Evolutionary conservation across 2,329 filamentous ascomycete species (phyloP), one percentile per base, ranked within the genome.

Genomic region (Colletotrichum incanum): DNA sequence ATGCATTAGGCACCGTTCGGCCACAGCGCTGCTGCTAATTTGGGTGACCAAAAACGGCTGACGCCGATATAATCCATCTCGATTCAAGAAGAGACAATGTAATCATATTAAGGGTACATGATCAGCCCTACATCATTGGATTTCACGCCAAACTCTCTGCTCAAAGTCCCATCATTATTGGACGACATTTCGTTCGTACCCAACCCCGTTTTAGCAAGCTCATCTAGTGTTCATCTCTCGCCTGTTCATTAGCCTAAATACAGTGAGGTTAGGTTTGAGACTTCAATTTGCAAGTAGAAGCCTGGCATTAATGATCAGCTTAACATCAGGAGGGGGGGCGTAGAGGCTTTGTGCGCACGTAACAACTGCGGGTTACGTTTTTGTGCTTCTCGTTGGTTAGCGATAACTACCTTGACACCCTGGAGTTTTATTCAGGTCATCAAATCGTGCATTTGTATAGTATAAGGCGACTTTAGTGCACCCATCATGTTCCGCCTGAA

Each of bases 321-420:
- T 6, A 31, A 31, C 4, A 31, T 6, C 28, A 31, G 3, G 28
- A 5, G 28, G 28, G 3, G 4, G 28, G 8, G 8, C 3, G 26
- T 14, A 52, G 16, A 20, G 16, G 6, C 7, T 18, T 52, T 7
- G 26, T 16, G 28, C 18, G 8, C 2, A 1, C 14, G 14, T 7
- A 11, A 4, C 7, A 14, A 11, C 5, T 16, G 2, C 5, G 3
- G 16, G 18, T 20, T 18, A 1, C 3, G 3, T 1, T 20, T 16
- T 31, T 20, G n/a, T 4, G 16, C 14, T 28, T 18, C 9, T 28
- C 11, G 5, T 50, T 3, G 12, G 6, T 28, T 18, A 8, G 28
- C 18, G 2, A 5, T 9, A 28, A 52, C 12, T 6, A 28, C 47
- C 6, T 3, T 37, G 8, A 8, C 1, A 37, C 2, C 34, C 11